A percentile compares a stretch with the other conserved stretches of the same genome.
phyloP scores from a whole-genome alignment of 305 asterid species.

The Solanum chacoense region DNA sequence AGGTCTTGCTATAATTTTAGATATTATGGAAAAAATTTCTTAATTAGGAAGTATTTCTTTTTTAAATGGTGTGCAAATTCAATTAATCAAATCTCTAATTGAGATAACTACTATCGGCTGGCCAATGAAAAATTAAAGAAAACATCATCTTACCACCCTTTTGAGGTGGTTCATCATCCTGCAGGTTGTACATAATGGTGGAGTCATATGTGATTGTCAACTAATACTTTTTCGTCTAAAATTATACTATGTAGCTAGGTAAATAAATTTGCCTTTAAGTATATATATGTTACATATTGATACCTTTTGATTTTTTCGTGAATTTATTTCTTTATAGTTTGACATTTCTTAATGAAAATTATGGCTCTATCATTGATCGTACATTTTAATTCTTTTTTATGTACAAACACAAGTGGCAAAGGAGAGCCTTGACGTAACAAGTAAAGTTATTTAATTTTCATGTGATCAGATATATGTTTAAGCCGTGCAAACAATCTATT shows the following conservation, averaged over 20 bases:
- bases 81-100: neutral
- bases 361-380: neutral
- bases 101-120: neutral
- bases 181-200: neutral
- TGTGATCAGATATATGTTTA: too few relatives aligned
- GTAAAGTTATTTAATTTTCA: too few relatives aligned
- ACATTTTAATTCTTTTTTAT: too few relatives aligned
- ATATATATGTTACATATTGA: neutral
- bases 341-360: neutral
- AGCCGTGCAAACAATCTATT: too few relatives aligned
- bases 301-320: rapidly evolving
- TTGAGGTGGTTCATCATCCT: neutral
- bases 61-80: neutral
- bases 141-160: neutral
- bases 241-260: neutral
- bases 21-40: neutral
- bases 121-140: neutral
- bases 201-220: neutral
- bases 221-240: neutral
- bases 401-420: neutral
- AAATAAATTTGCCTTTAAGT: neutral
- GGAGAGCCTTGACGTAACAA: too few relatives aligned
- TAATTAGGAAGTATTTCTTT: neutral
- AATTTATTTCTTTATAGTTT: neutral
- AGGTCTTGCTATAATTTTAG: neutral